phyloP scores from a whole-genome alignment of 164 flowering plant species.

The Annona squamosa region DNA sequence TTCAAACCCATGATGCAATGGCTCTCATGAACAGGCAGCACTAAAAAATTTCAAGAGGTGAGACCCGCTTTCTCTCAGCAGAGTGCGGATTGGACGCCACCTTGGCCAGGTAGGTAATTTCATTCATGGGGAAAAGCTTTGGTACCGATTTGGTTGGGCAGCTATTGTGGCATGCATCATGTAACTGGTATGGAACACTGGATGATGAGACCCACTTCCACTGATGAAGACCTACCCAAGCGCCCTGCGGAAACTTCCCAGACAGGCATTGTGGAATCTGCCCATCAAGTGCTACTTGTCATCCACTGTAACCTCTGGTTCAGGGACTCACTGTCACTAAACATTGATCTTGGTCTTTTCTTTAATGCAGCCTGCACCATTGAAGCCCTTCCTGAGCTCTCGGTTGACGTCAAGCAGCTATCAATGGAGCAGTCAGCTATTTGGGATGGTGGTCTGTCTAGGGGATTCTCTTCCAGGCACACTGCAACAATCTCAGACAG shows the following conservation, averaged over 20 bases:
- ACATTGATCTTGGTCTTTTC: constrained; percentile 59
- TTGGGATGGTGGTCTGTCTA: constrained; percentile 31
- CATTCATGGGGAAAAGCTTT: not conserved
- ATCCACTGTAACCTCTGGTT: constrained; percentile 59
- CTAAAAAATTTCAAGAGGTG: not conserved
- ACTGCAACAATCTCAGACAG: constrained; percentile 39
- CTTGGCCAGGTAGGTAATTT: not conserved
- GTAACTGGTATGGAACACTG: not conserved
- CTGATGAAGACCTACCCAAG: not conserved
- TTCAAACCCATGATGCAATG: not conserved
- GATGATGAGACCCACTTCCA: not conserved
- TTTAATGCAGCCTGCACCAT: constrained; percentile 38
- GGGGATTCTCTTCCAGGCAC: constrained; percentile 31
- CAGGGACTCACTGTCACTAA: constrained; percentile 39
- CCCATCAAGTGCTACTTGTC: constrained; percentile 20
- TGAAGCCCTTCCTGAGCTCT: constrained; percentile 40
- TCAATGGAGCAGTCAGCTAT: constrained; percentile 63
- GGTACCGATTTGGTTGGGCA: not conserved
- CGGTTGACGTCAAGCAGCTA: constrained; percentile 62
- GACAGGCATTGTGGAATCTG: not conserved
- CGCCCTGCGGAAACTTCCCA: not conserved
- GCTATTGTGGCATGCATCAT: not conserved
- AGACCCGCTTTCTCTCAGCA: not conserved
- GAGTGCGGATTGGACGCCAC: not conserved
- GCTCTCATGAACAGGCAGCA: not conserved